Evolutionary conservation across 768 basidiomycete genomes (phyloP).

Genomic region (Suillus hirtellus): DNA sequence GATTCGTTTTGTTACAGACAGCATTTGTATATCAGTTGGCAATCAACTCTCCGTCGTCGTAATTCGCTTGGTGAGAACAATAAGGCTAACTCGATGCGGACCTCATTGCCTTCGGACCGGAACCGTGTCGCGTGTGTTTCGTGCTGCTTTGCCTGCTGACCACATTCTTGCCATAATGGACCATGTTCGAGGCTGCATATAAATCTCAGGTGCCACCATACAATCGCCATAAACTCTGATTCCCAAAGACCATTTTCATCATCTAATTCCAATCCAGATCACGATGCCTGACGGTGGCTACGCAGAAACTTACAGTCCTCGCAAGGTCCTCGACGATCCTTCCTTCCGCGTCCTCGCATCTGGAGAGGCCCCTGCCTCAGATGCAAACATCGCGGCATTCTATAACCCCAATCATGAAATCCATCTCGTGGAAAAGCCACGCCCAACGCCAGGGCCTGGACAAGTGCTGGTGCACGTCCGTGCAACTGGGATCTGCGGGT

Average conservation of each 20-base stretch:
- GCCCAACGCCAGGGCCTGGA: conserved; percentile 58
- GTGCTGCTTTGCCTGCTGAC: not conserved
- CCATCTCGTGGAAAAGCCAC: conserved; percentile 66
- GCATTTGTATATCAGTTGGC: conserved; percentile 20
- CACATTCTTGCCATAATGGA: not conserved
- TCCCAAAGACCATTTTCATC: not conserved
- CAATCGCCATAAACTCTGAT: not conserved
- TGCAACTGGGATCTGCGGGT: conserved; percentile 73
- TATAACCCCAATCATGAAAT: conserved; percentile 65
- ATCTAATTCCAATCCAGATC: not conserved
- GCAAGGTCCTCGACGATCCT: conserved; percentile 55
- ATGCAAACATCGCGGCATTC: conserved; percentile 61
- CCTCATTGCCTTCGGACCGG: conserved; percentile 4
- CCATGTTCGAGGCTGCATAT: not conserved
- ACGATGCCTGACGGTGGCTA: conserved; percentile 27
- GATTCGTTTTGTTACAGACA: conserved; percentile 16
- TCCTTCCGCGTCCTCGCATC: conserved; percentile 52
- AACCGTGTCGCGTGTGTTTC: not conserved
- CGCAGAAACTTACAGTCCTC: conserved; percentile 53
- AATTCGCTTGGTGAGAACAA: not conserved
- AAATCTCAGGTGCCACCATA: not conserved
- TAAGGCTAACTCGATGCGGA: not conserved
- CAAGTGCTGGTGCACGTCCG: conserved; percentile 68
- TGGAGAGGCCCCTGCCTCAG: conserved; percentile 48
- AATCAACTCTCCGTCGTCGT: conserved; percentile 3